phyloP scores from a whole-genome alignment of 176 grass and related monocot genomes.

The Microstegium vimineum region DNA sequence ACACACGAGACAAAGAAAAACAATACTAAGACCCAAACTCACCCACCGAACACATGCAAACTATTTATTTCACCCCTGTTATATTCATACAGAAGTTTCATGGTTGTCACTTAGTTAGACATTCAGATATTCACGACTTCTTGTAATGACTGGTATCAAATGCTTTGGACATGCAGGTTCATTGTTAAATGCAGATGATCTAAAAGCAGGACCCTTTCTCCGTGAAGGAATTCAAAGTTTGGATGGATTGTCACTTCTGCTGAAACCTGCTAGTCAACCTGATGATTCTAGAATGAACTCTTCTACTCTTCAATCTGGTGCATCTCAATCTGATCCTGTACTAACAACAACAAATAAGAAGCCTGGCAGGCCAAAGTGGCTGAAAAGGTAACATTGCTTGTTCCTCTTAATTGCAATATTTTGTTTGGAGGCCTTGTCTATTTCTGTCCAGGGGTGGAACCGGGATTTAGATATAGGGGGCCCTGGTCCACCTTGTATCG shows the following conservation, averaged over 20 bases:
- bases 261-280: constrained; percentile 39
- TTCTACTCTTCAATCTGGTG: constrained; percentile 22
- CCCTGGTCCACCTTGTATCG: no score
- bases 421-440: neutral
- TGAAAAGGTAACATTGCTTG: constrained; percentile 54
- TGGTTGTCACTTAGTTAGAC: neutral
- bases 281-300: constrained; percentile 50
- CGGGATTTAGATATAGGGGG: no score
- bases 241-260: constrained; percentile 60
- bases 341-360: constrained; percentile 66
- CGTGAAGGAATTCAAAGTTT: constrained; percentile 67
- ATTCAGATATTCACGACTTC: constrained; percentile 5
- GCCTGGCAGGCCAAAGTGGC: constrained; percentile 86
- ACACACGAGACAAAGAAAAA: neutral
- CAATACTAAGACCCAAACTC: neutral
- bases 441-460: no score
- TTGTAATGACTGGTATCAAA: neutral
- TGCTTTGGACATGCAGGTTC: constrained; percentile 54
- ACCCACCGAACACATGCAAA: neutral
- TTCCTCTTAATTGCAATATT: neutral
- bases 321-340: constrained; percentile 39
- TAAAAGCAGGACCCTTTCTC: constrained; percentile 75
- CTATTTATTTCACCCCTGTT: neutral
- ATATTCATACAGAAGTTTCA: neutral
- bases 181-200: constrained; percentile 43